Conservation (phyloP, 179 eudicot genomes). For the Gypsophila paniculata region DNA sequence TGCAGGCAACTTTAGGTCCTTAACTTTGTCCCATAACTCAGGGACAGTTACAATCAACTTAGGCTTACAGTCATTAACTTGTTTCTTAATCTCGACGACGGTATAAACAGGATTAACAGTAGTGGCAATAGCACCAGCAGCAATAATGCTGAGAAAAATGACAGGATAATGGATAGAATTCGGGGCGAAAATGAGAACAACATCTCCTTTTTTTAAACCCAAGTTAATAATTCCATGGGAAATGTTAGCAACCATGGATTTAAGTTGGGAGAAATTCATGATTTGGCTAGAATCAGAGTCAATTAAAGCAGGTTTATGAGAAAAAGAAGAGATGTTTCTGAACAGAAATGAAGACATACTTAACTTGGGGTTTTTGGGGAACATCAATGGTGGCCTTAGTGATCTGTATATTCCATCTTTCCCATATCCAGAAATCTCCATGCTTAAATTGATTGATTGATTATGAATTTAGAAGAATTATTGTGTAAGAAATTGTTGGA, state of each 20-base stretch:
- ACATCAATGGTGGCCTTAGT: slow-evolving; percentile 33
- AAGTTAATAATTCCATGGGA: slow-evolving; percentile 39
- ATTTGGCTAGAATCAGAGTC: slow-evolving; percentile 52
- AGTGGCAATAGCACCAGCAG: slow-evolving; percentile 62
- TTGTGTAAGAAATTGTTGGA: neutral
- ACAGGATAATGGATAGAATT: slow-evolving; percentile 63
- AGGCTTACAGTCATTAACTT: slow-evolving; percentile 54
- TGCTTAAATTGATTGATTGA: neutral
- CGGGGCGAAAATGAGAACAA: slow-evolving; percentile 67
- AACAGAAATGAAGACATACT: slow-evolving; percentile 60
- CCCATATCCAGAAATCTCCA: slow-evolving; percentile 57
- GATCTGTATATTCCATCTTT: slow-evolving; percentile 57
- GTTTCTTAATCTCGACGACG: slow-evolving; percentile 51
- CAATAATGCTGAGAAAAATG: slow-evolving; percentile 49
- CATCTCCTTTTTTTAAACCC: slow-evolving; percentile 53
- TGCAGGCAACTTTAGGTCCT: slow-evolving; percentile 41
- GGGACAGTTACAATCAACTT: slow-evolving; percentile 49
- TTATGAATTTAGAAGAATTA: neutral
- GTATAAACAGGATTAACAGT: slow-evolving; percentile 68
- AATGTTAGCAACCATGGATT: slow-evolving; percentile 48
- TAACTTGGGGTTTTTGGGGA: slow-evolving; percentile 38
- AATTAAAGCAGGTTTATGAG: slow-evolving; percentile 54
- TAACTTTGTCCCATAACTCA: slow-evolving; percentile 43
- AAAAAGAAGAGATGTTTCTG: slow-evolving; percentile 37
- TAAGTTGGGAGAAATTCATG: slow-evolving; percentile 43